Percentiles rank a stretch among this genome's conserved stretches.
Evolutionary conservation across 148 eudicot genomes (phyloP).

Genomic region (Vaccinium myrtillus): DNA sequence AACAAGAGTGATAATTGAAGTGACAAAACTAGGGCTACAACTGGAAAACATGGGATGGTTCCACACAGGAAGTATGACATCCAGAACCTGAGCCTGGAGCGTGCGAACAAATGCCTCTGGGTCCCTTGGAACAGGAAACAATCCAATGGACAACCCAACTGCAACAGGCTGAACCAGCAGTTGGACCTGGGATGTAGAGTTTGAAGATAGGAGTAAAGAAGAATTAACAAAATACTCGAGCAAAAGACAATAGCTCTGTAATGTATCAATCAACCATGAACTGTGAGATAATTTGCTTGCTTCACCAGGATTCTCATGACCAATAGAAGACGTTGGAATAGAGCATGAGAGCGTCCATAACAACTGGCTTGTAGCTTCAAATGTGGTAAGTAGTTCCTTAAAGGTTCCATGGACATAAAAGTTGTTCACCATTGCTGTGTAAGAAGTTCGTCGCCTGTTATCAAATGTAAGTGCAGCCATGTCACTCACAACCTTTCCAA

Average conservation of each 20-base stretch:
- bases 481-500: conserved; percentile 93
- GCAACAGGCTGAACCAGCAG: conserved; percentile 95
- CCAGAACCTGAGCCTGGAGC: conserved; percentile 92
- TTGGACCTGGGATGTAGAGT: conserved; percentile 80
- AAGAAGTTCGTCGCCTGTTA: conserved; percentile 71
- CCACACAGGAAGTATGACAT: conserved; percentile 95
- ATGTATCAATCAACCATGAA: conserved; percentile 82
- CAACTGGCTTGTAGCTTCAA: conserved; percentile 96
- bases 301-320: conserved; percentile 41
- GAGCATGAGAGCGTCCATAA: conserved; percentile 73
- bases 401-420: conserved; percentile 92
- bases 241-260: conserved; percentile 77
- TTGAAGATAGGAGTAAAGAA: conserved; percentile 66
- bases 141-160: conserved; percentile 89
- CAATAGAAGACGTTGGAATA: conserved; percentile 41
- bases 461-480: conserved; percentile 82
- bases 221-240: conserved; percentile 92
- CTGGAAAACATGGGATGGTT: conserved; percentile 83
- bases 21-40: conserved; percentile 67
- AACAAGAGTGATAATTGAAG: conserved; percentile 64
- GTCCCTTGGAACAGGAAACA: conserved; percentile 96
- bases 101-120: conserved; percentile 90
- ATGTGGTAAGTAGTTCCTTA: conserved; percentile 88
- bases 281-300: conserved; percentile 57
- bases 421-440: conserved; percentile 76